Evolutionary conservation across 495 filamentous ascomycete species (phyloP).

Genomic region (Penicillium goetzii): DNA sequence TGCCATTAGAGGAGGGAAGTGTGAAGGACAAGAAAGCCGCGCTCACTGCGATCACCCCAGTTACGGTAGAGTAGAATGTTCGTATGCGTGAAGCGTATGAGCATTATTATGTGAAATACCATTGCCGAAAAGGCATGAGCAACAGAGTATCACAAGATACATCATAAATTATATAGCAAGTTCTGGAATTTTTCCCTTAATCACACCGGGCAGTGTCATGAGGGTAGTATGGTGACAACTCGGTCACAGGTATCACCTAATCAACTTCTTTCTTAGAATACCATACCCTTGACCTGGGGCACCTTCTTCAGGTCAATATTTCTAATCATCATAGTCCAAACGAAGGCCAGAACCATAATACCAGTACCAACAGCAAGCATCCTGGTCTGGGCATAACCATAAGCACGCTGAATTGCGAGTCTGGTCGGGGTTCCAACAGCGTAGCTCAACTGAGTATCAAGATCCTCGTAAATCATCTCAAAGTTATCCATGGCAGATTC

Average conservation of each 20-base stretch:
- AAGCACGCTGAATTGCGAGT: slow-evolving; percentile 58
- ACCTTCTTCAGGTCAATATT: slow-evolving; percentile 61
- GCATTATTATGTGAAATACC: not conserved
- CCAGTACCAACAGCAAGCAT: slow-evolving; percentile 56
- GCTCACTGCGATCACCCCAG: not conserved
- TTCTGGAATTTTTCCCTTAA: too few species aligned
- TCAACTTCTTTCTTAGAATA: slow-evolving; percentile 27
- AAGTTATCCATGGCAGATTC: slow-evolving; percentile 38
- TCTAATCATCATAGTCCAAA: slow-evolving; percentile 52
- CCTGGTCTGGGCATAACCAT: slow-evolving; percentile 56
- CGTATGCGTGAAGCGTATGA: not conserved
- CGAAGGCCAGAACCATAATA: slow-evolving; percentile 53
- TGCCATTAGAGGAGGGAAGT: not conserved
- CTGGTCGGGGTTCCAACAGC: slow-evolving; percentile 52
- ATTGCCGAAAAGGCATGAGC: not conserved
- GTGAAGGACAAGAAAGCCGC: not conserved
- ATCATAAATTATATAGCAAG: not conserved
- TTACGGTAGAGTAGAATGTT: not conserved
- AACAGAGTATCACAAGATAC: not conserved
- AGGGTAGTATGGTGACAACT: not conserved
- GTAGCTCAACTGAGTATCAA: slow-evolving; percentile 58
- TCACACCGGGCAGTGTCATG: not conserved
- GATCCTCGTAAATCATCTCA: slow-evolving; percentile 54
- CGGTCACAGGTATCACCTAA: slow-evolving; percentile 21
- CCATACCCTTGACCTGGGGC: slow-evolving; percentile 42